Evolutionary conservation across 2,329 filamentous ascomycete genomes (phyloP).

Genomic region (Aspergillus phoenicis): DNA sequence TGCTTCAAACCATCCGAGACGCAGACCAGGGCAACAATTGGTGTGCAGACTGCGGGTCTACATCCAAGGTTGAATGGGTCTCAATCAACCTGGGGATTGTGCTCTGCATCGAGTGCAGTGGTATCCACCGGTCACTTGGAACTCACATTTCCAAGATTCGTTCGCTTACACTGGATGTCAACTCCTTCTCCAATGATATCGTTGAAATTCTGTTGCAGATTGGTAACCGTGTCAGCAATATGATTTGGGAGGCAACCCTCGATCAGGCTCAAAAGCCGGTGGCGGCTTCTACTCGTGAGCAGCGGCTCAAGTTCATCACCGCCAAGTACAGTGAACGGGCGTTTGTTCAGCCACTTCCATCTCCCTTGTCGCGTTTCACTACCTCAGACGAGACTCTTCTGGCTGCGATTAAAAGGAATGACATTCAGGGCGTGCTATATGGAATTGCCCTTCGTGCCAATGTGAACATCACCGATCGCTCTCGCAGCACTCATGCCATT

Average conservation of each 20-base stretch:
- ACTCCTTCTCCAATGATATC: conserved; percentile 95
- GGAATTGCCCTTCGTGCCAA: conserved; percentile 84
- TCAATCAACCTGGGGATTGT: conserved; percentile 97
- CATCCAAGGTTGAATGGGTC: conserved; percentile 95
- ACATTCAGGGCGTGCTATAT: conserved; percentile 90
- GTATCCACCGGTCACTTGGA: conserved; percentile 91
- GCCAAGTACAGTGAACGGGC: conserved; percentile 86
- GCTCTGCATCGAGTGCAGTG: conserved; percentile 96
- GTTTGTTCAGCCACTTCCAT: conserved; percentile 73
- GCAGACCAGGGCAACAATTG: conserved; percentile 89
- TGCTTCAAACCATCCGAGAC: conserved; percentile 84
- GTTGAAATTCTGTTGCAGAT: conserved; percentile 89
- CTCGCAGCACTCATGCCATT: conserved; percentile 82
- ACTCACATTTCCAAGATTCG: conserved; percentile 98
- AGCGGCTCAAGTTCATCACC: conserved; percentile 92
- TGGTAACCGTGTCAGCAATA: conserved; percentile 93
- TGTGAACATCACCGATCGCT: conserved; percentile 82
- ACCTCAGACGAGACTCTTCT: conserved; percentile 86
- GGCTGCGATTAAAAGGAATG: conserved; percentile 92
- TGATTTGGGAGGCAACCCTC: conserved; percentile 89
- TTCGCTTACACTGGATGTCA: conserved; percentile 91
- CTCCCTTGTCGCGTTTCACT: conserved; percentile 72
- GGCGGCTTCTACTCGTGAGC: conserved; percentile 79
- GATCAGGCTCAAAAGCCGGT: conserved; percentile 73
- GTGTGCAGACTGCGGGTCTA: conserved; percentile 93